Evolutionary conservation across 2,329 filamentous ascomycete species (phyloP), one percentile per base, ranked within the genome.

Genomic region (Alternaria consortialis): DNA sequence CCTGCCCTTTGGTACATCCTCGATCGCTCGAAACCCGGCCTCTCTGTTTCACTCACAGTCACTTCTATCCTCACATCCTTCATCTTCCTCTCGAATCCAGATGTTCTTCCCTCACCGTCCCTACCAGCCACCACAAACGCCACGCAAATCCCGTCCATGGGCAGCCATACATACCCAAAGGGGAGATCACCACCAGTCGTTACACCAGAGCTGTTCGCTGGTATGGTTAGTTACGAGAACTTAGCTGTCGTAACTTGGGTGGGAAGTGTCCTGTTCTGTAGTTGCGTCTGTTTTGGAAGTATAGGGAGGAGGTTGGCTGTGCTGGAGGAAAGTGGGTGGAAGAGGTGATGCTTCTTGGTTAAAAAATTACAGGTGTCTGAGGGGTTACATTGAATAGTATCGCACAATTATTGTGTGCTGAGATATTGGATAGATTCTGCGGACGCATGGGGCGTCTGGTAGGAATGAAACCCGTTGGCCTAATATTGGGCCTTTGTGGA

Each of bases 1-100:
- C 94, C 95, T 1, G 91, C 95, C 9, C 83, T 99, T 17, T 99
- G 95, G 95, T 99, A 97, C 80, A 84, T 98, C 25, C 91, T 99
- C 74, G 95, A 99, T 80, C 91, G 94, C 52, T 95, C 93, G 47
- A 89, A 88, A 68, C 87, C 93, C 0, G 95, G 95, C 5, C 91
- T 98, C 68, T 81, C 95, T 34, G 86, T 97, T 56, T 93, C 92
- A 0, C 84, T 89, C 13, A 81, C 87, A 2, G 89, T 97, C 11
- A 91, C 92, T 1, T 75, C 94, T 27, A 81, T 86, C 1, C 93
- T 94, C 7, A 94, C 94, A 9, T 85, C 87, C 13, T 78, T 93
- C 15, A 82, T 97, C 17, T 85, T 97, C 59, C 86, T 89, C 13
- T 84, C 94, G 34, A 90, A 93, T 70, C 91, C 93, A 2, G 87